Conservation (phyloP, 352 stramenopile genomes). For the Phytophthora fragariae region DNA sequence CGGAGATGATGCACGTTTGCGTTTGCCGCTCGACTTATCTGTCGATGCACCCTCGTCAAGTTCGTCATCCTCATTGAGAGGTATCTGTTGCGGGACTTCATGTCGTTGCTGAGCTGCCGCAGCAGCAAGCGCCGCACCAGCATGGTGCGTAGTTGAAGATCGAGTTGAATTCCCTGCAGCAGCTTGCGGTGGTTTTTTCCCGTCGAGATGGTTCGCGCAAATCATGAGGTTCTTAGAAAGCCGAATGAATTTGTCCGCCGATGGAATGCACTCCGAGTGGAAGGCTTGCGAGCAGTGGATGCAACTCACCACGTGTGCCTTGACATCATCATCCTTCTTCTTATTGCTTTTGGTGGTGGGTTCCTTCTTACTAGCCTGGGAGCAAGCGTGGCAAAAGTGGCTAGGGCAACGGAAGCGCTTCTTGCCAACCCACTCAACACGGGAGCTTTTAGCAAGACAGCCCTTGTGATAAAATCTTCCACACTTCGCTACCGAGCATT, state of each 20-base stretch:
- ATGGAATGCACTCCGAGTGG: conserved; percentile 83
- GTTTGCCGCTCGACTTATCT: conserved; percentile 35
- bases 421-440: conserved; percentile 89
- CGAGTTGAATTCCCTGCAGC: conserved; percentile 11
- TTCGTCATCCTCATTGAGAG: conserved; percentile 43
- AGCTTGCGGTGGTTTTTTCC: conserved; percentile 40
- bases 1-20: conserved; percentile 35
- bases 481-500: conserved; percentile 92
- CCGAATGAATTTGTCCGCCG: conserved; percentile 79
- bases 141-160: conserved; percentile 12
- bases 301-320: conserved; percentile 70
- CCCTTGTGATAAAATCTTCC: conserved; percentile 94
- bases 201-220: conserved; percentile 82
- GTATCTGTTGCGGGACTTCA: conserved; percentile 39
- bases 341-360: conserved; percentile 50
- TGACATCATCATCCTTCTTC: conserved; percentile 31
- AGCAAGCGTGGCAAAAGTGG: conserved; percentile 89
- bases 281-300: conserved; percentile 90
- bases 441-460: conserved; percentile 76
- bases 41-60: conserved; percentile 16
- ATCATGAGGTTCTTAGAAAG: conserved; percentile 91
- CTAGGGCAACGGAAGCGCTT: conserved; percentile 92
- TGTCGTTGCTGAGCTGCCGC: conserved; percentile 33
- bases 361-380: conserved; percentile 27
- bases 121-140: conserved; percentile 27